A percentile compares a stretch with the other conserved stretches of the same genome.
These are phyloP conservation scores for Trichoderma asperelloides DNA, from an alignment of 495 filamentous ascomycete genomes.

Conservation along the genomic window DNA sequence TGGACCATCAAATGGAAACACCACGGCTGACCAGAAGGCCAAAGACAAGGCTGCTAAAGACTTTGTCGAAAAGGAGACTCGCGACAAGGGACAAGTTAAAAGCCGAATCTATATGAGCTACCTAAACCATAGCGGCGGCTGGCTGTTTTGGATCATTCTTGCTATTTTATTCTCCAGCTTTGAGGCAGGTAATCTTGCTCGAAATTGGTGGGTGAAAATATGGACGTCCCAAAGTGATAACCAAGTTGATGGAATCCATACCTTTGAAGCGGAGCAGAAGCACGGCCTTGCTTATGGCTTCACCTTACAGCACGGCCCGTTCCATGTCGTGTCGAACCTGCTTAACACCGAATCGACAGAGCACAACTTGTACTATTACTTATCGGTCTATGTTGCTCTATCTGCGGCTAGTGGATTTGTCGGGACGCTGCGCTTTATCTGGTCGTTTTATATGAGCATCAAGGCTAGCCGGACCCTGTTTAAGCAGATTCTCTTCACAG, in stretches of 20 bases:
- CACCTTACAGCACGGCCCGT: slow-evolving; percentile 30
- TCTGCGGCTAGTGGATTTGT: slow-evolving; percentile 47
- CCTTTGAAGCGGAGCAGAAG: slow-evolving; percentile 17
- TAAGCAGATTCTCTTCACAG: slow-evolving; percentile 49
- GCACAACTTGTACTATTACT: slow-evolving; percentile 47
- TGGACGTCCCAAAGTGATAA: slow-evolving; percentile 44
- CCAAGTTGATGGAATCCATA: background rate
- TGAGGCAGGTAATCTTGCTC: slow-evolving; percentile 18
- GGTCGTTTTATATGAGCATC: slow-evolving; percentile 50
- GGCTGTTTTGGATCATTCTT: slow-evolving; percentile 49
- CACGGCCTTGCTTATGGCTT: slow-evolving; percentile 23
- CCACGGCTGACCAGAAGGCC: slow-evolving; percentile 21
- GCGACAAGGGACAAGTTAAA: slow-evolving; percentile 57
- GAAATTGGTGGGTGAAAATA: slow-evolving; percentile 61
- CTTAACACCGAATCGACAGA: slow-evolving; percentile 10
- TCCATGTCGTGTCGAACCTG: slow-evolving; percentile 19
- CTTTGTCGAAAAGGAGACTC: slow-evolving; percentile 66
- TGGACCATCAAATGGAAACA: background rate
- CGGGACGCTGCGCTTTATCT: slow-evolving; percentile 48
- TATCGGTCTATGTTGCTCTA: slow-evolving; percentile 57
- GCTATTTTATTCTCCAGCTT: slow-evolving; percentile 40
- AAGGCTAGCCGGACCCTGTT: slow-evolving; percentile 58
- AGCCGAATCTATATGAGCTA: slow-evolving; percentile 55
- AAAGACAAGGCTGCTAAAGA: slow-evolving; percentile 41
- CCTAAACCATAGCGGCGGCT: slow-evolving; percentile 55